These are phyloP conservation scores for Microcera coccophila DNA, from an alignment of 2,329 filamentous ascomycete genomes.

Conservation along the genomic window DNA sequence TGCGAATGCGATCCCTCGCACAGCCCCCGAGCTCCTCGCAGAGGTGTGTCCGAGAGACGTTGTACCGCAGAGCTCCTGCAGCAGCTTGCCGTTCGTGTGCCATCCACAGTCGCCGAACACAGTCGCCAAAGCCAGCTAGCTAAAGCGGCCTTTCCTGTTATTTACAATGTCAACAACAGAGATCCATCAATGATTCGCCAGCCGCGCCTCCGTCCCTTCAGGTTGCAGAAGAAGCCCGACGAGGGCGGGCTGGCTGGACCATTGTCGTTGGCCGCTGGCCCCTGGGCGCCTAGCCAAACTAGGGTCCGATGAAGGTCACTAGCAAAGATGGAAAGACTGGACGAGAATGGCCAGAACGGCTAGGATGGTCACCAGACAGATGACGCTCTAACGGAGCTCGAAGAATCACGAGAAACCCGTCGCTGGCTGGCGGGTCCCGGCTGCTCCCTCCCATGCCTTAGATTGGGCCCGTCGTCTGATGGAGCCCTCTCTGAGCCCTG, in stretches of 20 bases:
- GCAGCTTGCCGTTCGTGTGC: constrained; percentile 7
- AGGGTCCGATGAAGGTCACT: constrained; percentile 23
- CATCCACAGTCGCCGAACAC: constrained; percentile 7
- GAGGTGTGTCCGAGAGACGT: constrained; percentile 10
- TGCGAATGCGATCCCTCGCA: constrained; percentile 16
- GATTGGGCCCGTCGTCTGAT: neutral
- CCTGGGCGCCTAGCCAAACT: constrained; percentile 26
- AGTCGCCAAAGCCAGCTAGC: constrained; percentile 5
- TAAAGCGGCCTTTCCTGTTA: constrained; percentile 2
- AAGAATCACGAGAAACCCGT: neutral
- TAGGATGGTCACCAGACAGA: constrained; percentile 17
- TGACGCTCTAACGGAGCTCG: constrained; percentile 9
- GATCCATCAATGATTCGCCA: neutral
- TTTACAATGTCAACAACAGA: neutral
- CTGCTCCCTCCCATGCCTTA: neutral
- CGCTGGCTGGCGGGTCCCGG: neutral
- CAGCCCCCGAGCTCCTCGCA: neutral
- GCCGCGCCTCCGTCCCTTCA: neutral
- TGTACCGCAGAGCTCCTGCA: constrained; percentile 4
- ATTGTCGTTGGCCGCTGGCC: constrained; percentile 18
- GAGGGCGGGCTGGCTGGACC: constrained; percentile 22
- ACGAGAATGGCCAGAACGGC: neutral
- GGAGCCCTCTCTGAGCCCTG: neutral
- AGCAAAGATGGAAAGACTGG: constrained; percentile 5
- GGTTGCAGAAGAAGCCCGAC: neutral